Evolutionary conservation across 345 rosid species (phyloP).

Genomic region (Eucalyptus regnans): DNA sequence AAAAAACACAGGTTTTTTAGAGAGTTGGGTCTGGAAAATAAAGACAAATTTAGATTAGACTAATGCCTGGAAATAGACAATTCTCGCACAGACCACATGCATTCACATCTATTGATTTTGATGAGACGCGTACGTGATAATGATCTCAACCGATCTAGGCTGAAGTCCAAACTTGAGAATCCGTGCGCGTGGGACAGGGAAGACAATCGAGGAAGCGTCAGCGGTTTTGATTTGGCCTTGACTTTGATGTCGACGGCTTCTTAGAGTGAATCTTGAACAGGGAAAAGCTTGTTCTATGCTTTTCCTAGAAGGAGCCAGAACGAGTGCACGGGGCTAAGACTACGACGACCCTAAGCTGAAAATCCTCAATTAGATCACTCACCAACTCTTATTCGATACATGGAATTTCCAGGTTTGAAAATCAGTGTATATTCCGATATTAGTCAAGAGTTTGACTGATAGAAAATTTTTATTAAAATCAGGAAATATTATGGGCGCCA

Average conservation of each 20-base stretch:
- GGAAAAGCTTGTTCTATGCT: not conserved
- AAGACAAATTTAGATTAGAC: not conserved
- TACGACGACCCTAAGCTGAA: not conserved
- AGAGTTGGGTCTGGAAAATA: not conserved
- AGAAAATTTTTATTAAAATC: not conserved
- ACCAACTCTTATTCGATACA: not conserved
- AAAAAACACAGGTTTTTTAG: not conserved
- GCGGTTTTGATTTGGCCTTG: not conserved
- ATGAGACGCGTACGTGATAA: not conserved
- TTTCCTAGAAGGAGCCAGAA: not conserved
- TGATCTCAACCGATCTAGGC: not conserved
- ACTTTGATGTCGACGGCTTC: not conserved
- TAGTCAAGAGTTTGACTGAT: not conserved
- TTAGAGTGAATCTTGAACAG: not conserved
- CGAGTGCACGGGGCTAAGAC: not conserved
- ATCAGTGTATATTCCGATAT: not conserved
- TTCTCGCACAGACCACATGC: fast-evolving
- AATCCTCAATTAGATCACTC: not conserved
- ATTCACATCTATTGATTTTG: not conserved
- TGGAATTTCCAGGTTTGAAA: not conserved
- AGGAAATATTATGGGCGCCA: not conserved
- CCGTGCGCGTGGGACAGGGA: not conserved
- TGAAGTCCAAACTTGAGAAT: not conserved
- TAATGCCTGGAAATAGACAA: not conserved
- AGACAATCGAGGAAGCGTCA: not conserved